A percentile compares a stretch with the other conserved stretches of the same genome.
Evolutionary conservation across 1,139 yeast genomes (phyloP).

Genomic region (Magnusiomyces sp.): DNA sequence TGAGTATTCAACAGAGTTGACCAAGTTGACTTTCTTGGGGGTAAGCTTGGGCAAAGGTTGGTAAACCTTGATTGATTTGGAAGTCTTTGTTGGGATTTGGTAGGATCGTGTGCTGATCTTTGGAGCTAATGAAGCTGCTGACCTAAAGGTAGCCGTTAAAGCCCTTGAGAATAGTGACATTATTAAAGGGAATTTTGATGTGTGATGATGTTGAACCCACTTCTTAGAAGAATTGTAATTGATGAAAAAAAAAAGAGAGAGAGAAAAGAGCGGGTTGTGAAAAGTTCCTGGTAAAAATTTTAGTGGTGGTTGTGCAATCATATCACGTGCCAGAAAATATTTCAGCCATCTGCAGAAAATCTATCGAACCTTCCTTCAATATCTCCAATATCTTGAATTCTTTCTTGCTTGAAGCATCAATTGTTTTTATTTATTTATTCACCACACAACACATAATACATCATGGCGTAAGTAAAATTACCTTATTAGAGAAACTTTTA

Average conservation of each 20-base stretch:
- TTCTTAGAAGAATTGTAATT: too few relatives aligned
- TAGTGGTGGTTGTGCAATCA: neutral
- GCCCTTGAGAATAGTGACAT: too few relatives aligned
- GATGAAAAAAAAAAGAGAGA: too few relatives aligned
- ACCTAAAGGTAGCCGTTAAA: neutral
- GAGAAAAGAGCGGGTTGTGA: too few relatives aligned
- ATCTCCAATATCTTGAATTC: neutral
- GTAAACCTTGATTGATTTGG: conserved; percentile 29
- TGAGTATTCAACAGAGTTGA: conserved; percentile 41
- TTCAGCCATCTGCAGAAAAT: too few relatives aligned
- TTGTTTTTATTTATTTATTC: neutral
- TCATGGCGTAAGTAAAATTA: conserved; percentile 4
- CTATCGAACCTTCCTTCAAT: too few relatives aligned
- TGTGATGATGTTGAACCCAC: too few relatives aligned
- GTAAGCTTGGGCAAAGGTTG: conserved; percentile 19
- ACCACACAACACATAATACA: neutral
- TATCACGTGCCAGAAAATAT: too few relatives aligned
- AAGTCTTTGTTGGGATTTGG: conserved; percentile 13
- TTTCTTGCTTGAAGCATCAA: neutral
- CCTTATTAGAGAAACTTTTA: too few relatives aligned
- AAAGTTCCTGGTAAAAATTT: neutral
- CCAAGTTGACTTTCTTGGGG: conserved; percentile 36
- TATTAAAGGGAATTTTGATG: too few relatives aligned
- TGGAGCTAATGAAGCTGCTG: neutral
- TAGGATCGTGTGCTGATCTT: neutral